phyloP scores from a whole-genome alignment of 2,329 filamentous ascomycete species.

The Fusarium beomiforme region DNA sequence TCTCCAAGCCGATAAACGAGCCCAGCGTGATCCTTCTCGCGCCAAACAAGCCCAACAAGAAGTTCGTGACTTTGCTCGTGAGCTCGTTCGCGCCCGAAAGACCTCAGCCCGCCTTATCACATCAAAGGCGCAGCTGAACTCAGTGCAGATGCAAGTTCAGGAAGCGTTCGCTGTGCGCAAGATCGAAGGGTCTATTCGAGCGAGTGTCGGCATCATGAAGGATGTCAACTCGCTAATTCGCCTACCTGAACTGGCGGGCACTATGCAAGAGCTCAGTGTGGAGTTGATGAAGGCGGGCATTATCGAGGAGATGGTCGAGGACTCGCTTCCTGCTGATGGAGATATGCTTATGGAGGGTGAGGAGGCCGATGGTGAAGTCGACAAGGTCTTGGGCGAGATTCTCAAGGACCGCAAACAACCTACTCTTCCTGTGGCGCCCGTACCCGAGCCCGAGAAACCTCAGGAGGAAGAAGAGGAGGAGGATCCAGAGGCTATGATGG shows the following conservation, averaged over 20 bases:
- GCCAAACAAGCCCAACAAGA: constrained; percentile 83
- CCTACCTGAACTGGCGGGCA: constrained; percentile 85
- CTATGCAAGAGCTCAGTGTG: constrained; percentile 86
- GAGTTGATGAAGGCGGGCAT: constrained; percentile 96
- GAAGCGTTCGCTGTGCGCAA: constrained; percentile 95
- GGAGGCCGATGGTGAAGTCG: constrained; percentile 82
- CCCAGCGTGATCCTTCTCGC: constrained; percentile 80
- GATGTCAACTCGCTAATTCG: constrained; percentile 89
- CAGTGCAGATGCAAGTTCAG: constrained; percentile 96
- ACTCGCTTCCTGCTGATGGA: constrained; percentile 80
- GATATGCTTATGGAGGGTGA: constrained; percentile 79
- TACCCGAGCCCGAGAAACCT: constrained; percentile 63
- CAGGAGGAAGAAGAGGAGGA: constrained; percentile 68
- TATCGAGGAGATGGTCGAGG: constrained; percentile 96
- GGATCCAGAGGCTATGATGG: constrained; percentile 88
- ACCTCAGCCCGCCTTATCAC: constrained; percentile 80
- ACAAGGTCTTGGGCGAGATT: constrained; percentile 92
- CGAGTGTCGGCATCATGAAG: constrained; percentile 93
- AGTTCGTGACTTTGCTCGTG: constrained; percentile 86
- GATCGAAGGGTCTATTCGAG: constrained; percentile 91
- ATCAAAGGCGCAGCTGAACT: constrained; percentile 89
- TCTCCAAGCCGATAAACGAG: constrained; percentile 81
- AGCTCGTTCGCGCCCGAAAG: constrained; percentile 85
- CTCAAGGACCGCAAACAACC: constrained; percentile 80
- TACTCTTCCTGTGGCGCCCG: constrained; percentile 65